phyloP scores from a whole-genome alignment of 2,329 filamentous ascomycete genomes.

The Immersiporthe knoxdaviesiana region DNA sequence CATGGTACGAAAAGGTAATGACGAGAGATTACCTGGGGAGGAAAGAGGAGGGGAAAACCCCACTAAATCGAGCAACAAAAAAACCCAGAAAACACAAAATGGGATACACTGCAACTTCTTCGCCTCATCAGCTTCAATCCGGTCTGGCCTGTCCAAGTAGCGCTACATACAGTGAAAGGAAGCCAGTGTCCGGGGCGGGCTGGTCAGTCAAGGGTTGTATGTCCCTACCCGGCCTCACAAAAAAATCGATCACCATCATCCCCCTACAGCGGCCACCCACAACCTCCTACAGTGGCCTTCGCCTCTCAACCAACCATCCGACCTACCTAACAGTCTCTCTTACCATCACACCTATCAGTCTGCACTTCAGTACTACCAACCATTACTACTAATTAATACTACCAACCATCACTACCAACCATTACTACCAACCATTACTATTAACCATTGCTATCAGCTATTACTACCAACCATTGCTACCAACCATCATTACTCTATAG shows the following conservation, averaged over 20 bases:
- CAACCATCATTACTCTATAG: no score
- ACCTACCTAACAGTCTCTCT: no score
- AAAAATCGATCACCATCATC: neutral
- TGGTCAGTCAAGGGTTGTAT: neutral
- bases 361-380: neutral
- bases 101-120: constrained; percentile 3
- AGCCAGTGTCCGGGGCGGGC: constrained; percentile 1
- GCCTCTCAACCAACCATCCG: neutral
- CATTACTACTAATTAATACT: no score
- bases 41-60: neutral
- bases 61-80: constrained; percentile 7
- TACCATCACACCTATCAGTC: neutral
- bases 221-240: neutral
- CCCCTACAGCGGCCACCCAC: neutral
- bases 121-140: constrained; percentile 1
- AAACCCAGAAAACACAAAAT: neutral
- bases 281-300: neutral
- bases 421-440: neutral
- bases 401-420: neutral
- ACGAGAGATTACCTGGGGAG: neutral
- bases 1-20: neutral
- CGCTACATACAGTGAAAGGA: constrained; percentile 1
- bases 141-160: constrained; percentile 3
- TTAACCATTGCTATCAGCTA: neutral
- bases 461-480: no score